phyloP scores from a whole-genome alignment of 805 yeast species.

The Priceomyces melissophilus region DNA sequence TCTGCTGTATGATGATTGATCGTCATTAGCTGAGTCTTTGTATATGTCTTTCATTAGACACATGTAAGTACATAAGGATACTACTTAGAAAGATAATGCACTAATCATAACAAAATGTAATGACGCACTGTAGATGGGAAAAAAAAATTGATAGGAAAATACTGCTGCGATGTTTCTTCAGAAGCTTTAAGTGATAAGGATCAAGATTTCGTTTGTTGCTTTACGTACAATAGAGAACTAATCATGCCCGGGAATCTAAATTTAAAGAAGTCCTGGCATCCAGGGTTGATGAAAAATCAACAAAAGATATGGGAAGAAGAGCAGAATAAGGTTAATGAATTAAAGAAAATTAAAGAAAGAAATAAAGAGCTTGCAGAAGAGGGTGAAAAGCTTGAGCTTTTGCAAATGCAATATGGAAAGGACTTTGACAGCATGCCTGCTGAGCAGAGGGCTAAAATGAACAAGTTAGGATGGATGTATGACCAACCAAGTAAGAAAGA shows the following conservation, averaged over 20 bases:
- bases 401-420: constrained; percentile 42
- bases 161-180: too few relatives aligned
- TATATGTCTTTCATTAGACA: neutral
- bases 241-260: constrained; percentile 76
- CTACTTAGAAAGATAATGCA: too few relatives aligned
- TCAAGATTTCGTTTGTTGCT: neutral
- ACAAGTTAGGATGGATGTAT: constrained; percentile 86
- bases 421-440: constrained; percentile 33
- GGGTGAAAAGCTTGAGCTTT: constrained; percentile 54
- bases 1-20: too few relatives aligned
- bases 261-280: constrained; percentile 94
- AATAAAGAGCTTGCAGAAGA: constrained; percentile 63
- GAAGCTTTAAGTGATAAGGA: neutral
- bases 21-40: too few relatives aligned
- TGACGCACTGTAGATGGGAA: too few relatives aligned
- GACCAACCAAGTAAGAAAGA: constrained; percentile 45
- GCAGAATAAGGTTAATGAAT: constrained; percentile 71
- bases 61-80: neutral
- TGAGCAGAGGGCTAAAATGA: constrained; percentile 32
- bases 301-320: constrained; percentile 82
- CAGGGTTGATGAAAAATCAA: constrained; percentile 79
- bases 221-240: neutral
- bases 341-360: constrained; percentile 58
- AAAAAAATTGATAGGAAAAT: too few relatives aligned
- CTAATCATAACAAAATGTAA: too few relatives aligned